Conservation (phyloP, 2,329 filamentous ascomycete genomes). For the Colletotrichum musicola region DNA sequence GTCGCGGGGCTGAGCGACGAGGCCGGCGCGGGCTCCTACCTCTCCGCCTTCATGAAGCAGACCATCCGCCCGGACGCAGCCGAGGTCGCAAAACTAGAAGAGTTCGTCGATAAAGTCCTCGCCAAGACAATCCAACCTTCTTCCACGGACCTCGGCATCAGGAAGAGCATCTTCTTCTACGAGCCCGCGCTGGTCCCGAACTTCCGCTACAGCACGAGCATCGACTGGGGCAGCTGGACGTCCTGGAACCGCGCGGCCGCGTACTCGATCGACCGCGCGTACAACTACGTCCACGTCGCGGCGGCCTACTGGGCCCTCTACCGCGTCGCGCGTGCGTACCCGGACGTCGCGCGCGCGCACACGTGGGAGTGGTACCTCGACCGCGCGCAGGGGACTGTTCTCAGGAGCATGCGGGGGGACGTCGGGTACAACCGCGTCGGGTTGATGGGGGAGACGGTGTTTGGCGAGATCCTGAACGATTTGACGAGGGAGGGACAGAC, state of each 20-base stretch:
- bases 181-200: constrained; percentile 56
- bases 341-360: constrained; percentile 54
- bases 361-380: constrained; percentile 67
- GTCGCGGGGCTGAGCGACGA: constrained; percentile 72
- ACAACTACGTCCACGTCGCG: constrained; percentile 70
- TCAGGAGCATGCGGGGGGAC: constrained; percentile 53
- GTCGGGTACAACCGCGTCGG: constrained; percentile 61
- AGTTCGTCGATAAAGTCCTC: constrained; percentile 64
- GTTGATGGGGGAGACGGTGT: constrained; percentile 71
- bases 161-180: constrained; percentile 70
- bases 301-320: constrained; percentile 70
- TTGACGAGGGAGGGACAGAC: constrained; percentile 60
- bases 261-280: constrained; percentile 63
- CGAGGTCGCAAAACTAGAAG: constrained; percentile 65
- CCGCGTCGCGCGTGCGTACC: constrained; percentile 63
- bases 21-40: constrained; percentile 67
- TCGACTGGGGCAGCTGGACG: constrained; percentile 64
- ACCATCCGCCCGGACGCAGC: constrained; percentile 59
- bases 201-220: constrained; percentile 57
- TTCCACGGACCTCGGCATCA: constrained; percentile 57
- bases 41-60: constrained; percentile 68
- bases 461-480: constrained; percentile 64
- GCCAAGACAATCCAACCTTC: constrained; percentile 60
- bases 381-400: constrained; percentile 64
- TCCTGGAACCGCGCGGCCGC: constrained; percentile 63